Evolutionary conservation across 768 basidiomycete species (phyloP).

Genomic region (Podaxis sp.): DNA sequence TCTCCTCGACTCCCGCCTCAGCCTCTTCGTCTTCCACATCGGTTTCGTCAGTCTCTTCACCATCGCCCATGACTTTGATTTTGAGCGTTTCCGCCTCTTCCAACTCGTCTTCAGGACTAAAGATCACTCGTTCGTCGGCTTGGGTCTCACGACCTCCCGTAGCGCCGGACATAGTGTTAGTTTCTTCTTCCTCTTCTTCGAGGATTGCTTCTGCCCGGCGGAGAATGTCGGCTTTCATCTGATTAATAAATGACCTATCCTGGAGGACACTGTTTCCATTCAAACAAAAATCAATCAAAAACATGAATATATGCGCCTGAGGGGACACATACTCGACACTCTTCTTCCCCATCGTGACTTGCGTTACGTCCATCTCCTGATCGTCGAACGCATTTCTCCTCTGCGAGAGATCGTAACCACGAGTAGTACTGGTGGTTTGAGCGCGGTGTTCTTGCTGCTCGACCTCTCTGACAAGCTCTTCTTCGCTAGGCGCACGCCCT

Average conservation of each 20-base stretch:
- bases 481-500: constrained; percentile 51
- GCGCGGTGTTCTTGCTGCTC: not conserved
- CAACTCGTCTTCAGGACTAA: constrained; percentile 12
- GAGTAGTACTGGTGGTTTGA: not conserved
- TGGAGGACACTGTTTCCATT: constrained; percentile 38
- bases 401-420: constrained; percentile 28
- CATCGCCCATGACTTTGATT: constrained; percentile 56
- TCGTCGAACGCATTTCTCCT: constrained; percentile 76
- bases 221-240: constrained; percentile 82
- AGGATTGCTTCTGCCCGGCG: constrained; percentile 66
- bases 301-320: not conserved
- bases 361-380: constrained; percentile 59
- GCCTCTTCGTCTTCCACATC: constrained; percentile 28
- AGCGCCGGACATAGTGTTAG: constrained; percentile 6
- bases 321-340: constrained; percentile 35
- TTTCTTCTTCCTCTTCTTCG: constrained; percentile 52
- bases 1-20: constrained; percentile 17
- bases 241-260: constrained; percentile 57
- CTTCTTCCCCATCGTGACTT: constrained; percentile 63
- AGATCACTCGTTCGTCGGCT: not conserved
- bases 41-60: constrained; percentile 41
- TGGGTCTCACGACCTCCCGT: not conserved
- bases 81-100: constrained; percentile 19
- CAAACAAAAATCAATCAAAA: not conserved
- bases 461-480: constrained; percentile 18